Evolutionary conservation across 768 basidiomycete species (phyloP), one percentile per base, ranked within the genome.

Genomic region (Rickenella mellea): DNA sequence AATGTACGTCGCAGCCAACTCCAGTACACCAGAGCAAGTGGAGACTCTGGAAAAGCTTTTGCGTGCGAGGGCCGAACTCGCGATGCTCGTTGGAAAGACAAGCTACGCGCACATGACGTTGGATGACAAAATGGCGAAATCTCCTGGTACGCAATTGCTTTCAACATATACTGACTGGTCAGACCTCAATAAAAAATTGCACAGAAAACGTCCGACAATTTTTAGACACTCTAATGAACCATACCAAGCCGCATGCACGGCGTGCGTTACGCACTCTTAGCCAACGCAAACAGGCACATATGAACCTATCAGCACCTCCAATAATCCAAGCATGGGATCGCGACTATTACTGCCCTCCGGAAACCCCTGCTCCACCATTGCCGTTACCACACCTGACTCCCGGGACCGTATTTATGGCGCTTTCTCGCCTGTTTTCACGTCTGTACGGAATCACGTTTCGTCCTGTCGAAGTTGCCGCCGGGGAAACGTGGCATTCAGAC

Each of bases 41-140:
- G 68, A 79, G 27, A 73, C 78, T 4, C 60, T 99, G 35, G 94
- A 98, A 47, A 61, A 62, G 9, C 66, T 99, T 39, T 64, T 99
- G 24, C 67, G 70, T 26, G 79, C 80, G 32, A 75, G 96, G 22
- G 88, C 80, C 4, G 77, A 92, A 52, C 68, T 97, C 5, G 91
- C 96, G 2, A 73, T 67, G 17, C 64, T 98, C 12, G 82, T 96
- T 27, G 94, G 94, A 8, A 77, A 79, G 52, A 70, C 80, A 28
- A 94, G 84, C 50, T 98, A 78, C 65, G 91, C 82, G 0, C 79
- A 88, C 46, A 85, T 96, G 74, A 76, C 80, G 0, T 69, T 98
- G 15, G 75, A 75, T 24, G 93, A 97, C 61, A 99, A 96, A 66
- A 99, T 99, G 96, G 94, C 93, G 1, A 90, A 86, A 60, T 84